Conservation (phyloP, 495 filamentous ascomycete genomes). For the Geoglossum glabrum region DNA sequence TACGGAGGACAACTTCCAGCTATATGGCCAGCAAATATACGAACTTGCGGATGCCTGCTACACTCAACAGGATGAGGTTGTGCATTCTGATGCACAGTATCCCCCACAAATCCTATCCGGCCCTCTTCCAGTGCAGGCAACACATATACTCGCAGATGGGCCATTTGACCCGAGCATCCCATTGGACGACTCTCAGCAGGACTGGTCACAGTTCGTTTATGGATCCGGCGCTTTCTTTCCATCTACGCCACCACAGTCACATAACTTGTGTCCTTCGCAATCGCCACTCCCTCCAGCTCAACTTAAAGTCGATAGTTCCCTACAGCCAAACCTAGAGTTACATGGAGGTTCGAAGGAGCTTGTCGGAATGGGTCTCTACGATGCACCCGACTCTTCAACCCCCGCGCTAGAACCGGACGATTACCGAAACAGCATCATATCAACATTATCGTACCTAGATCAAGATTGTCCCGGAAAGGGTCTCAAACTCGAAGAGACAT, state of each 20-base stretch:
- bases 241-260: not conserved
- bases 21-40: not conserved
- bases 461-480: slow-evolving; percentile 38
- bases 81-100: not conserved
- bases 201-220: slow-evolving; percentile 1
- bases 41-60: not conserved
- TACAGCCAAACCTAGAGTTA: not conserved
- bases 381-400: slow-evolving; percentile 31
- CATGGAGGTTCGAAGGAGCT: slow-evolving; percentile 30
- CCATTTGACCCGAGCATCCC: not conserved
- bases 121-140: not conserved
- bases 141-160: not conserved
- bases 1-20: not conserved
- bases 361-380: slow-evolving; percentile 70
- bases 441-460: slow-evolving; percentile 22
- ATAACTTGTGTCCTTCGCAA: not conserved
- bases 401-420: slow-evolving; percentile 21
- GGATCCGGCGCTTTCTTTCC: slow-evolving; percentile 1
- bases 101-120: not conserved
- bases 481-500: slow-evolving; percentile 67
- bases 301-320: not conserved
- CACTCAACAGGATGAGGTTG: not conserved
- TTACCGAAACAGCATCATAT: slow-evolving; percentile 17
- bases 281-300: not conserved
- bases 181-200: not conserved